phyloP scores from a whole-genome alignment of 495 filamentous ascomycete species.

The Tuber melanosporum region DNA sequence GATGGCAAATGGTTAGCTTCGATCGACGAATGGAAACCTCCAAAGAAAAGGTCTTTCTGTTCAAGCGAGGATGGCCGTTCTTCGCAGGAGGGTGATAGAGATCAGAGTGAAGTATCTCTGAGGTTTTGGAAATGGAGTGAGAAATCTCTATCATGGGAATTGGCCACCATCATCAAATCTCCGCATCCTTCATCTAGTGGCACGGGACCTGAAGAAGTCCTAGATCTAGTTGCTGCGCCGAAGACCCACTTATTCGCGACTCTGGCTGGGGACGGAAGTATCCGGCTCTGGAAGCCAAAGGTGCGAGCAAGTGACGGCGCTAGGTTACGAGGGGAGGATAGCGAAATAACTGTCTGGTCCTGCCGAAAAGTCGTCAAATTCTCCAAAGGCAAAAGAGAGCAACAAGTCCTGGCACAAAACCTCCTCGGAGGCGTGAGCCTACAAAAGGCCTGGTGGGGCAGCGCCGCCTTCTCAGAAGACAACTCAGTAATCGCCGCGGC shows the following conservation, averaged over 20 bases:
- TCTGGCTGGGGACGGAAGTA: constrained; percentile 67
- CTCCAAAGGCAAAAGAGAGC: constrained; percentile 44
- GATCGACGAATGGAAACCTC: constrained; percentile 80
- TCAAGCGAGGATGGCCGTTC: constrained; percentile 39
- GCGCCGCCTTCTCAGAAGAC: constrained; percentile 72
- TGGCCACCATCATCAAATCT: constrained; percentile 72
- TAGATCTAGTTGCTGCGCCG: constrained; percentile 66
- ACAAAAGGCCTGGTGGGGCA: constrained; percentile 43
- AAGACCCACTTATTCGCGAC: constrained; percentile 65
- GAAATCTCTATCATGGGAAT: constrained; percentile 58
- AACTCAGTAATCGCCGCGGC: constrained; percentile 71
- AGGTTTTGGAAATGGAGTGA: constrained; percentile 83
- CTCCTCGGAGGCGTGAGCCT: constrained; percentile 14
- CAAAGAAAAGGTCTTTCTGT: constrained; percentile 49
- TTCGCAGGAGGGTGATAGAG: constrained; percentile 41
- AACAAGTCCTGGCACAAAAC: constrained; percentile 24
- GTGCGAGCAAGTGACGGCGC: constrained; percentile 44
- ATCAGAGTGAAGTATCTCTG: constrained; percentile 59
- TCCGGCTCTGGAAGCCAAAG: constrained; percentile 72
- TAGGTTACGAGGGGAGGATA: constrained; percentile 36
- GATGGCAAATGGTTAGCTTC: constrained; percentile 90
- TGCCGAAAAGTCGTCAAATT: constrained; percentile 59
- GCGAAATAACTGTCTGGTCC: constrained; percentile 61
- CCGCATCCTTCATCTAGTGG: constrained; percentile 56
- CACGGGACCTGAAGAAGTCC: constrained; percentile 52